Evolutionary conservation across 2,329 filamentous ascomycete species (phyloP), one percentile per base, ranked within the genome.

Genomic region (Exophiala xenobiotica): DNA sequence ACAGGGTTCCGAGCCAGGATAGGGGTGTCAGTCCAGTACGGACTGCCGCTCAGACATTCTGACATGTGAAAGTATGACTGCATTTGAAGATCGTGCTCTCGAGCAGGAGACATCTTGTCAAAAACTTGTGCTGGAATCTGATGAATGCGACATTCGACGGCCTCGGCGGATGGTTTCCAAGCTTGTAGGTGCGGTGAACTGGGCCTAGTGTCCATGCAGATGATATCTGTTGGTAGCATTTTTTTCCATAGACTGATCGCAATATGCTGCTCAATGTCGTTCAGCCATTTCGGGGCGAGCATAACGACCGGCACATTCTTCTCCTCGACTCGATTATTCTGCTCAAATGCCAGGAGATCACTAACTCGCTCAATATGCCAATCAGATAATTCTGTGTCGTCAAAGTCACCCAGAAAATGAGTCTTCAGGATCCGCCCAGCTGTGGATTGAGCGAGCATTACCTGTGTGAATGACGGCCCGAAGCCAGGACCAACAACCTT

Each of bases 51-150:
- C 31, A 65, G 64, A 14, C 65, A 64, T n/a, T 49, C 49, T 11
- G 46, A 56, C 61, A 67, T 60, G 61, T 84, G 81, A 63, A 84
- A 83, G 61, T 83, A 84, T 1, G 80, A 80, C 56, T 82, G 75
- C 56, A 76, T 79, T 55, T 82, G 79, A 79, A 84, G 83, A 16
- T 53, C 47, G 72, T 70, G 39, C 77, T 70, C 5, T 79, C 62
- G 52, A 82, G 77, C 1, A 72, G 70, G 22, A 77, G 75, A 19
- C 74, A 78, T 40, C 75, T 69, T 23, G 70, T 69, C 14, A 70
- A 70, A 45, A 72, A 68, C 24, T 70, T 71, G 29, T 70, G 68
- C 49, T 74, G 70, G 4, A 75, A 76, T 2, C 70, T 71, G 46
- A 74, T 74, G 42, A 78, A 61, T 5, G 67, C 63, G 26, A 71